Conservation (phyloP, 2,329 filamentous ascomycete species). For the Colletotrichum chrysophilum region DNA sequence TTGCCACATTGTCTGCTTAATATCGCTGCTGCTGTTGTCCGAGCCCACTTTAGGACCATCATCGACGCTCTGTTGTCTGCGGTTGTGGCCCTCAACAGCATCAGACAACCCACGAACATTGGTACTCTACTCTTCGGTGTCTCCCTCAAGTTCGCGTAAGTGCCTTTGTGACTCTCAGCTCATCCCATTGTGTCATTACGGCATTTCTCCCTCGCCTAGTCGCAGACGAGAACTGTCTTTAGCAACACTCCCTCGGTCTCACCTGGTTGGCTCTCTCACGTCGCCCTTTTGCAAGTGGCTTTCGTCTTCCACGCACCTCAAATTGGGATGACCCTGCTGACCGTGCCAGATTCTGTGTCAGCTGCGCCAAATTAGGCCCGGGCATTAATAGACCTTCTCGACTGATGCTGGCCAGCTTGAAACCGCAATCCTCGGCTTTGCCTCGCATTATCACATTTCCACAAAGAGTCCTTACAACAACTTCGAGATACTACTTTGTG, state of each 20-base stretch:
- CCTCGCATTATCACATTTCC: not conserved
- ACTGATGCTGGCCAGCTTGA: slow-evolving; percentile 20
- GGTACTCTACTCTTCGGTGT: not conserved
- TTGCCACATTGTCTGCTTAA: not conserved
- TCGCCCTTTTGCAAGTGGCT: not conserved
- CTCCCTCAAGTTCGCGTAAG: not conserved
- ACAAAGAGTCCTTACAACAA: not conserved
- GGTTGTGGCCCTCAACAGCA: not conserved
- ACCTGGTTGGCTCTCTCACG: not conserved
- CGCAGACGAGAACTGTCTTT: not conserved
- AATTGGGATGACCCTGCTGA: slow-evolving; percentile 19
- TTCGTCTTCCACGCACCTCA: not conserved
- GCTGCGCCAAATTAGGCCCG: not conserved
- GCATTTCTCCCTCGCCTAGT: not conserved
- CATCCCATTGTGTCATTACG: not conserved
- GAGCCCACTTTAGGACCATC: not conserved
- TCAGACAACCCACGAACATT: not conserved
- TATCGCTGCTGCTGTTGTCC: not conserved
- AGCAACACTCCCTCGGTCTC: not conserved
- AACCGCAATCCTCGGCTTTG: slow-evolving; percentile 16
- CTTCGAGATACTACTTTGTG: not conserved
- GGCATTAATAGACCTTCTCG: slow-evolving; percentile 6
- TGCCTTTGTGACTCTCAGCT: not conserved
- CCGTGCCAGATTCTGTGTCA: not conserved
- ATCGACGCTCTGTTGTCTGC: not conserved